These are phyloP conservation scores for Thelephora ganbajun DNA, from an alignment of 768 basidiomycete genomes.

Conservation along the genomic window DNA sequence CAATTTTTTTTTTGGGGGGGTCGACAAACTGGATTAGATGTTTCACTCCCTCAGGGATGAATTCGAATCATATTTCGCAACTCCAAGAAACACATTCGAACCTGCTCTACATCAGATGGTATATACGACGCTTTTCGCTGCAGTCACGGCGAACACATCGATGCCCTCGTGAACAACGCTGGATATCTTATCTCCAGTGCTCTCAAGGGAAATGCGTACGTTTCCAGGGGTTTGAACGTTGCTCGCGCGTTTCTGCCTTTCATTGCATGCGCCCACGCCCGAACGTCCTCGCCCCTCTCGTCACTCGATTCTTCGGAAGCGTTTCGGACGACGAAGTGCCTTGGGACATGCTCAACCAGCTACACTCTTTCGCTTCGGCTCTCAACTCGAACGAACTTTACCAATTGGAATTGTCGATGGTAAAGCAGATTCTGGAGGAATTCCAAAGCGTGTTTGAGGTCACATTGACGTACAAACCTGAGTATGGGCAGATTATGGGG, in stretches of 20 bases:
- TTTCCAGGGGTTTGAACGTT: constrained; percentile 32
- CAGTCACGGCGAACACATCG: constrained; percentile 25
- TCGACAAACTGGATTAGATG: no score
- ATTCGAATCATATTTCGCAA: no score
- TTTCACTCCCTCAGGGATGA: no score
- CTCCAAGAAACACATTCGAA: no score
- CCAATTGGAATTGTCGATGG: not conserved
- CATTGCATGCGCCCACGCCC: no score
- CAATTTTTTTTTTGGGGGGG: no score
- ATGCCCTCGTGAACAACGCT: constrained; percentile 35
- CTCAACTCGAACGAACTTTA: not conserved
- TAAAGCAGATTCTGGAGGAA: not conserved
- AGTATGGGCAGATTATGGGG: not conserved
- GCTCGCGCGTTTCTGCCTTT: no score
- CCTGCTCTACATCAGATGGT: no score
- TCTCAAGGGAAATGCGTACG: constrained; percentile 18
- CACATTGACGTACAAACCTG: not conserved
- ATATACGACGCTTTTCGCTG: no score
- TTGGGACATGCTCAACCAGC: not conserved
- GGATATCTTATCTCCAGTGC: constrained; percentile 17
- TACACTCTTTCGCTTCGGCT: not conserved
- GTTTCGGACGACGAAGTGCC: not conserved
- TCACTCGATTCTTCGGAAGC: not conserved
- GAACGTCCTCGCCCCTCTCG: not conserved
- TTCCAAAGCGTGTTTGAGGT: not conserved